phyloP scores from a whole-genome alignment of 768 basidiomycete species.

The Suillus sp. region DNA sequence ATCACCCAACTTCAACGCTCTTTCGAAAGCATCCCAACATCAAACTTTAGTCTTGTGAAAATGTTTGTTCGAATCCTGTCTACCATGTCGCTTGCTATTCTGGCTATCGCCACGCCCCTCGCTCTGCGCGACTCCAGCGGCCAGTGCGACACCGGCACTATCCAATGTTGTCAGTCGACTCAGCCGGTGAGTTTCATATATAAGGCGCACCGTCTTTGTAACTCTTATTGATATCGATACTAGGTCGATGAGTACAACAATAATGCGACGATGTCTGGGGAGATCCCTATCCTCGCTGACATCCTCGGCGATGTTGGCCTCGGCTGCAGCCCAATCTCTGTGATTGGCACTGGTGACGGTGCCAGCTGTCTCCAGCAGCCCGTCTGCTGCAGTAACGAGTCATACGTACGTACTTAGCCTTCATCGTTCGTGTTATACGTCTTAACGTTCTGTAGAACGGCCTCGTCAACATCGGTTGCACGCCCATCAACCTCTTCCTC shows the following conservation, averaged over 20 bases:
- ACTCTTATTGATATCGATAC: background rate
- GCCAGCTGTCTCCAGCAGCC: slow-evolving; percentile 28
- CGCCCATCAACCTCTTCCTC: slow-evolving; percentile 9
- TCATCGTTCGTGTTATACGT: background rate
- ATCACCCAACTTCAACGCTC: slow-evolving; percentile 2
- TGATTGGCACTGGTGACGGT: slow-evolving; percentile 22
- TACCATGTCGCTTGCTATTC: slow-evolving; percentile 21
- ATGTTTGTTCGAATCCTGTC: slow-evolving; percentile 28
- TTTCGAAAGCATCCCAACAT: background rate
- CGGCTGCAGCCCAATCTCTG: slow-evolving; percentile 25
- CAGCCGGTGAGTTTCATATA: slow-evolving; percentile 20
- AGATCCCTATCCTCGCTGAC: slow-evolving; percentile 17
- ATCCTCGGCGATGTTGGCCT: slow-evolving; percentile 27
- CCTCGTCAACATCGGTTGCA: slow-evolving; percentile 14
- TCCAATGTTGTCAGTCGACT: slow-evolving; percentile 26
- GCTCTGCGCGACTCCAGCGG: slow-evolving; percentile 11
- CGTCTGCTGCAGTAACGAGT: slow-evolving; percentile 26
- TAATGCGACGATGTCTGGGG: slow-evolving; percentile 11
- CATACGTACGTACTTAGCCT: slow-evolving; percentile 20
- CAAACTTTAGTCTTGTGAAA: background rate
- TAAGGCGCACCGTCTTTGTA: background rate
- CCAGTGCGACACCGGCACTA: slow-evolving; percentile 22
- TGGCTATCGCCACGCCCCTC: slow-evolving; percentile 22
- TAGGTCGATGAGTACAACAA: slow-evolving; percentile 17
- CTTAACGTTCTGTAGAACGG: slow-evolving; percentile 12